Conservation (phyloP, 768 basidiomycete genomes). For the Obba rivulosa region DNA sequence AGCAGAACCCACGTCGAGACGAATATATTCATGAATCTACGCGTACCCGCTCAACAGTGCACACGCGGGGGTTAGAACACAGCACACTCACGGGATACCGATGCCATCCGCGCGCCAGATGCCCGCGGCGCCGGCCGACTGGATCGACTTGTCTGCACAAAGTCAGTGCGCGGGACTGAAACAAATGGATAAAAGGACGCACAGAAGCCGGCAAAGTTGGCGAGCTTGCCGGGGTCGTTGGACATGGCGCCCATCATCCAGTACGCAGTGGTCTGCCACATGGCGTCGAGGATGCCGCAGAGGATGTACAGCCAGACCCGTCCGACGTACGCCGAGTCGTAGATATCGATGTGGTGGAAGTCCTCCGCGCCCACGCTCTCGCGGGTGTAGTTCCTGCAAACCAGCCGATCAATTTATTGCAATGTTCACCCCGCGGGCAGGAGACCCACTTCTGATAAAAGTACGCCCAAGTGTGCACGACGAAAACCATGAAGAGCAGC, state of each 20-base stretch:
- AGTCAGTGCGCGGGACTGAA: neutral
- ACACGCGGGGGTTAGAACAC: neutral
- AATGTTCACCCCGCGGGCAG: neutral
- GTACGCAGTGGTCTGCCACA: constrained; percentile 83
- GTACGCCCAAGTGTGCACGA: constrained; percentile 72
- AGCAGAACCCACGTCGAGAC: constrained; percentile 72
- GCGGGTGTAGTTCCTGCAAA: constrained; percentile 53
- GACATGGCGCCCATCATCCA: constrained; percentile 87
- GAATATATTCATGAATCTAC: constrained; percentile 63
- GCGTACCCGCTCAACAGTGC: neutral
- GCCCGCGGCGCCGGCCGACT: constrained; percentile 72
- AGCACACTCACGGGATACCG: constrained; percentile 46
- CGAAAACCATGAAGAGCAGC: constrained; percentile 58
- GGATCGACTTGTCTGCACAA: constrained; percentile 58
- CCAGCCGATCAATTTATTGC: neutral
- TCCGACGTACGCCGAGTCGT: constrained; percentile 46
- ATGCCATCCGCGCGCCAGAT: constrained; percentile 68
- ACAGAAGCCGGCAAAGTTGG: constrained; percentile 81
- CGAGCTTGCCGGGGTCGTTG: constrained; percentile 74
- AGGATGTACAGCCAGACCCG: constrained; percentile 62
- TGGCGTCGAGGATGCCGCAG: constrained; percentile 71
- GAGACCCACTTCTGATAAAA: constrained; percentile 27
- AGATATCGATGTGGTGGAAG: constrained; percentile 51
- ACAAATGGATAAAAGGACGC: constrained; percentile 25
- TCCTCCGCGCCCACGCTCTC: constrained; percentile 32